Percentiles rank a stretch among this genome's conserved stretches.
phyloP scores from a whole-genome alignment of 2,329 filamentous ascomycete genomes.

The Calonectria honghensis region DNA sequence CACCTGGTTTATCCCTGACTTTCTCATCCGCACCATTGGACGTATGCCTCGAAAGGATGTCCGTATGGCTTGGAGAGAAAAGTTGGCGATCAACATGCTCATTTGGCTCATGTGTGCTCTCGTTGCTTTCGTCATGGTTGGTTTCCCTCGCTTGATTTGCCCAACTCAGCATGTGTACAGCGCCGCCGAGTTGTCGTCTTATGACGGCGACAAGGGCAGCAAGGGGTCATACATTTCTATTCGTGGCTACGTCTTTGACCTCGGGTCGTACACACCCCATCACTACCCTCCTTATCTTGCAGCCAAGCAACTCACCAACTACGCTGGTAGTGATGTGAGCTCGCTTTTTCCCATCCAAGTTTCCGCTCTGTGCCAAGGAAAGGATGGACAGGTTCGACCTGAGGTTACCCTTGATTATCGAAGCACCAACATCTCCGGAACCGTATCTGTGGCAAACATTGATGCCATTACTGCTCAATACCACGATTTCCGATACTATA shows the following conservation, averaged over 20 bases:
- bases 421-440: conserved; percentile 83
- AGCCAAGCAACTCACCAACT: conserved; percentile 79
- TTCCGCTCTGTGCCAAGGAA: conserved; percentile 90
- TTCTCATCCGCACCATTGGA: conserved; percentile 84
- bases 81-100: conserved; percentile 97
- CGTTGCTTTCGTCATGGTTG: conserved; percentile 91
- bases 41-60: conserved; percentile 95
- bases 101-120: conserved; percentile 91
- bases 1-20: conserved; percentile 92
- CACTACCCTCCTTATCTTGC: conserved; percentile 82
- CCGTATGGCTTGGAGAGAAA: conserved; percentile 95
- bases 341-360: conserved; percentile 95
- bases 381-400: conserved; percentile 77
- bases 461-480: conserved; percentile 86
- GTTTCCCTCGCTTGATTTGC: conserved; percentile 91
- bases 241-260: conserved; percentile 91
- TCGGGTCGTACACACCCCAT: conserved; percentile 81
- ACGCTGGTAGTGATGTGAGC: conserved; percentile 92
- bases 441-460: conserved; percentile 77
- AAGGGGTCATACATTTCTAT: conserved; percentile 83
- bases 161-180: conserved; percentile 94
- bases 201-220: conserved; percentile 81
- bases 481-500: conserved; percentile 93
- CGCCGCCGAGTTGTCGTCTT: conserved; percentile 81
- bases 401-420: conserved; percentile 91